These are phyloP conservation scores for Podaxis pistillaris DNA, from an alignment of 768 basidiomycete genomes.

Conservation along the genomic window DNA sequence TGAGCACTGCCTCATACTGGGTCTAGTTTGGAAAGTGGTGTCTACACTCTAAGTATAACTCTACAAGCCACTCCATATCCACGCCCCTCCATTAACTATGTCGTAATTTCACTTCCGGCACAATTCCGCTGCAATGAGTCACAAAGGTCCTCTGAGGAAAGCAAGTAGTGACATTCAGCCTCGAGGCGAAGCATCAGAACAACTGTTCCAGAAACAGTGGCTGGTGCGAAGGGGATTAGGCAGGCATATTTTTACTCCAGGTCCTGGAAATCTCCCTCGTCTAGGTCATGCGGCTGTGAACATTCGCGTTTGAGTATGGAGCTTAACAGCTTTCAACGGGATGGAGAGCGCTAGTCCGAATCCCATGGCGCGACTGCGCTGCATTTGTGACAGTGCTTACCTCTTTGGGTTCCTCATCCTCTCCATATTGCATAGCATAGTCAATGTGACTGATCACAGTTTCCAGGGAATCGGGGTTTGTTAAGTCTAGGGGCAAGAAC, in stretches of 20 bases:
- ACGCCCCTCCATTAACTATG: background rate
- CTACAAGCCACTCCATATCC: constrained; percentile 8
- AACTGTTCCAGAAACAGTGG: background rate
- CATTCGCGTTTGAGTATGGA: constrained; percentile 11
- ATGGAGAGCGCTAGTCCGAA: background rate
- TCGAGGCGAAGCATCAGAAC: background rate
- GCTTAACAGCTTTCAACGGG: background rate
- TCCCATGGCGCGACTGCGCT: background rate
- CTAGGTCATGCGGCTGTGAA: constrained; percentile 82
- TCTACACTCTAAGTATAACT: background rate
- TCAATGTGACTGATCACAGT: constrained; percentile 94
- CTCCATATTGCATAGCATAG: constrained; percentile 98
- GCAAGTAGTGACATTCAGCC: background rate
- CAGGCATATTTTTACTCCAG: constrained; percentile 43
- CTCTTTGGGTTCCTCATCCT: constrained; percentile 97
- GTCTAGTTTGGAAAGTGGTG: background rate
- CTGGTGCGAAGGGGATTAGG: background rate
- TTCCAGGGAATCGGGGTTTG: constrained; percentile 85
- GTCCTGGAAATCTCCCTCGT: constrained; percentile 87
- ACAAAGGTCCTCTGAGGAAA: background rate
- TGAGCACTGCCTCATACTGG: constrained; percentile 4
- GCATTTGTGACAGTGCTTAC: constrained; percentile 34
- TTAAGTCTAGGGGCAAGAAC: constrained; percentile 92
- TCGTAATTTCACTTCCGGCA: background rate
- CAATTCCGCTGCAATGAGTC: background rate